These are phyloP conservation scores for Fagopyrum esculentum DNA, from an alignment of 148 eudicot genomes.

Conservation along the genomic window DNA sequence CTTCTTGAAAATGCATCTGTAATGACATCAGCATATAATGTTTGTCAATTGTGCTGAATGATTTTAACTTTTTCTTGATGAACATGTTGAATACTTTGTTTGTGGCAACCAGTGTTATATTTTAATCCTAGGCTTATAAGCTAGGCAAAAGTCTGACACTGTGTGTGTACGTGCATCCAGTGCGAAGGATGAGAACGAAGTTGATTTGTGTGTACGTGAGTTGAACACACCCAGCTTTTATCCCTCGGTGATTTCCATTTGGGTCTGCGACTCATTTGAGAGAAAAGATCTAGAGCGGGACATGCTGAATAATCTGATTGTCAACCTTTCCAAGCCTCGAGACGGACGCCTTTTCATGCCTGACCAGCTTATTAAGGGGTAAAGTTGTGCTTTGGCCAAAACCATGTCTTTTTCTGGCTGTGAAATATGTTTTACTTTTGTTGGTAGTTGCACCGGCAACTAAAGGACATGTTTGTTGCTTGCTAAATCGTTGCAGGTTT, in stretches of 20 bases:
- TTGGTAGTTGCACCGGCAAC: too few relatives aligned
- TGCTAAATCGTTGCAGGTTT: conserved; percentile 35
- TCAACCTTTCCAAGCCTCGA: conserved; percentile 44
- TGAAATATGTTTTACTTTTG: not conserved
- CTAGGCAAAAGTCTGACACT: not conserved
- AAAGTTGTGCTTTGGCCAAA: conserved; percentile 11
- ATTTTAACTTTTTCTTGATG: not conserved
- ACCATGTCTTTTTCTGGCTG: not conserved
- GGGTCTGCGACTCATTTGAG: conserved; percentile 83
- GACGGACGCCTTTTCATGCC: conserved; percentile 34
- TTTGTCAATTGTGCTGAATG: not conserved
- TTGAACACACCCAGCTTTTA: conserved; percentile 67
- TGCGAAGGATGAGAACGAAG: conserved; percentile 81
- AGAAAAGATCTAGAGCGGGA: conserved; percentile 77
- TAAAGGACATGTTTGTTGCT: not conserved
- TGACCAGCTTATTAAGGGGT: conserved; percentile 65
- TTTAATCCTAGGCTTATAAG: not conserved
- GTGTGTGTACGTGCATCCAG: conserved; percentile 23
- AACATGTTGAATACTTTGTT: not conserved
- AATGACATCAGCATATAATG: not conserved
- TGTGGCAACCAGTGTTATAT: not conserved
- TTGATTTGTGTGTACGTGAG: conserved; percentile 65
- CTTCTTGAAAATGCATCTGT: not conserved
- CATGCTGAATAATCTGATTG: conserved; percentile 52
- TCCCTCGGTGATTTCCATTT: conserved; percentile 64